phyloP scores from a whole-genome alignment of 345 rosid genomes.

The Hypericum perforatum region DNA sequence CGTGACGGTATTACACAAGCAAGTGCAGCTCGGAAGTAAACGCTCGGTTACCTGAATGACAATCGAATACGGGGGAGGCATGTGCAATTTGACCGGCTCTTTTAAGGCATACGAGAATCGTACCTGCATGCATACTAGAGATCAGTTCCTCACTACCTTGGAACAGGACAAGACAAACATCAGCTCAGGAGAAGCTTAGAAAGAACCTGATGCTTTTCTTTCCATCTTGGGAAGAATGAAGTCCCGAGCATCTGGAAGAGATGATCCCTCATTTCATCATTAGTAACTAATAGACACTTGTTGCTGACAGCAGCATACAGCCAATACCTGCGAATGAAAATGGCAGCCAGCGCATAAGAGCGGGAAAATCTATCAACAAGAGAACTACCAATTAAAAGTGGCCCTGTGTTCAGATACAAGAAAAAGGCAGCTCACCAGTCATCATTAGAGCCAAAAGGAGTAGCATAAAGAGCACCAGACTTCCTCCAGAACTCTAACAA shows the following conservation, averaged over 20 bases:
- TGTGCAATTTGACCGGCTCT: conserved; percentile 25
- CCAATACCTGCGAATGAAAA: conserved; percentile 49
- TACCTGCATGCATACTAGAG: conserved; percentile 3
- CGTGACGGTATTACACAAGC: no score
- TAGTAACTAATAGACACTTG: conserved; percentile 55
- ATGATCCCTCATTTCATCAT: conserved; percentile 80
- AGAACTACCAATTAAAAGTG: no score
- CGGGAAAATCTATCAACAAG: no score
- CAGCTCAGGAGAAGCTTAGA: no score
- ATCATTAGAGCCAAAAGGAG: conserved; percentile 92
- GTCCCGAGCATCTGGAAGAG: conserved; percentile 64
- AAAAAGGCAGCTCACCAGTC: conserved; percentile 56
- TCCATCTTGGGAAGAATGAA: conserved; percentile 66
- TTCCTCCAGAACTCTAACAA: conserved; percentile 59
- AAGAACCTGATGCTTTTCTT: conserved; percentile 66
- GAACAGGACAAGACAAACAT: background rate
- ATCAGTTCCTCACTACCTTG: background rate
- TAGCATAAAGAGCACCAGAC: conserved; percentile 69
- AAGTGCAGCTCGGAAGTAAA: no score
- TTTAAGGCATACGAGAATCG: conserved; percentile 4
- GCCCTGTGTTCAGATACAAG: no score
- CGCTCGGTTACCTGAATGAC: conserved; percentile 40
- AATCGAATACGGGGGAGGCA: conserved; percentile 55
- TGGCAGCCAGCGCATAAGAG: no score
- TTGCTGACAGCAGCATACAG: conserved; percentile 68